Conservation (phyloP, 1,284 basidiomycete genomes). For the Marasmius fiardii region DNA sequence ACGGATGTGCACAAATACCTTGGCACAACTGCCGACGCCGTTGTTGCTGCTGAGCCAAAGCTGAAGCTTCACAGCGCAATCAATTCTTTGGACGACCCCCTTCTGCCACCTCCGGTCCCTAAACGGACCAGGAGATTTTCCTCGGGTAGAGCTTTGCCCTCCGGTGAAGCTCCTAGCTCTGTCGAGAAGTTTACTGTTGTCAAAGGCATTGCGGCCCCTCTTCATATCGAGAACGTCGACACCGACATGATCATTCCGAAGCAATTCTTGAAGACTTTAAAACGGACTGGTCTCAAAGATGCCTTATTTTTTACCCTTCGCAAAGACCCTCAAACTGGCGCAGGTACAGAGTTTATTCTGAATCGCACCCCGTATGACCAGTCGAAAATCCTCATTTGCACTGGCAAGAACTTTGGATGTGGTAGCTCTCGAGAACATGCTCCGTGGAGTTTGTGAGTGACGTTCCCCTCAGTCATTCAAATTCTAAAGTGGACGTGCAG, state of each 20-base stretch:
- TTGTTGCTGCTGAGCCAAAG: conserved; percentile 43
- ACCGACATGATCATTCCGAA: conserved; percentile 98
- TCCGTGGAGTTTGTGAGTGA: conserved; percentile 87
- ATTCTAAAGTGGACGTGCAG: conserved; percentile 31
- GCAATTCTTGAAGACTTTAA: conserved; percentile 93
- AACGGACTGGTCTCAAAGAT: conserved; percentile 89
- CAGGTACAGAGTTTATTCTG: conserved; percentile 85
- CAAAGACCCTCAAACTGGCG: conserved; percentile 76
- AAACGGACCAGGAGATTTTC: conserved; percentile 26
- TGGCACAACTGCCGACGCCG: conserved; percentile 44
- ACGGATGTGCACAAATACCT: conserved; percentile 87
- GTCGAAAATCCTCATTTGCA: conserved; percentile 85
- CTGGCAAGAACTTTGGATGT: conserved; percentile 92
- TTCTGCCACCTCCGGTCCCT: conserved; percentile 64
- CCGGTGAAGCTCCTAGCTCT: conserved; percentile 56
- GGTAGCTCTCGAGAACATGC: conserved; percentile 94
- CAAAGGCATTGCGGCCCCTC: conserved; percentile 85
- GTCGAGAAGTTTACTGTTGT: conserved; percentile 79
- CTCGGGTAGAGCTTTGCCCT: conserved; percentile 38
- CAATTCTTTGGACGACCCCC: conserved; percentile 78
- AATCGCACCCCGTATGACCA: conserved; percentile 83
- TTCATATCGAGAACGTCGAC: conserved; percentile 92
- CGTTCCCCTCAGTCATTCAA: conserved; percentile 3
- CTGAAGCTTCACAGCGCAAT: conserved; percentile 68
- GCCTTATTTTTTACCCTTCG: conserved; percentile 87